These are phyloP conservation scores for Hordeum vulgare DNA, from an alignment of 176 grass and related monocot species.

Conservation along the genomic window DNA sequence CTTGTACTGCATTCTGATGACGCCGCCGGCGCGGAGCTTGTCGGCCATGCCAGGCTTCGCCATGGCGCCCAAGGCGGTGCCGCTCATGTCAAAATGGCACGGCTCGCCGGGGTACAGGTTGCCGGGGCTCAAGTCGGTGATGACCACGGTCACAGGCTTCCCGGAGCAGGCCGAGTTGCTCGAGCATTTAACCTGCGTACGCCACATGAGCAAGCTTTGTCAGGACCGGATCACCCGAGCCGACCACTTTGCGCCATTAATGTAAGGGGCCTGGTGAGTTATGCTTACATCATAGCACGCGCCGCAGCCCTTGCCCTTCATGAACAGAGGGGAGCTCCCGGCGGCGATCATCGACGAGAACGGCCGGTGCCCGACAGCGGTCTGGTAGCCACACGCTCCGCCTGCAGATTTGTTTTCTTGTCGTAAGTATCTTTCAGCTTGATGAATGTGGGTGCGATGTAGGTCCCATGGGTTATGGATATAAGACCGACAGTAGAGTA, in stretches of 20 bases:
- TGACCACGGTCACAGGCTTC: conserved; percentile 57
- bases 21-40: conserved; percentile 48
- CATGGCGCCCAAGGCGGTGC: conserved; percentile 72
- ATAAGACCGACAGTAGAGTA: not conserved
- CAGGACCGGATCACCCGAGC: not conserved
- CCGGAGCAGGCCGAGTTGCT: conserved; percentile 41
- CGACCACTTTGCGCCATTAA: conserved; percentile 18
- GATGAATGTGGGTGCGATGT: not conserved
- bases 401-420: conserved; percentile 29
- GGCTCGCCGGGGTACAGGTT: conserved; percentile 7
- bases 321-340: conserved; percentile 61
- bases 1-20: conserved; percentile 54
- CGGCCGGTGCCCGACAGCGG: conserved; percentile 43
- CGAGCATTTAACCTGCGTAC: conserved; percentile 57
- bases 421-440: not conserved
- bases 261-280: not conserved
- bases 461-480: not conserved
- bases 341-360: conserved; percentile 70
- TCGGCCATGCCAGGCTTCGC: conserved; percentile 48
- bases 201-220: conserved; percentile 22
- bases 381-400: conserved; percentile 75
- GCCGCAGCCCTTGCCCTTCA: conserved; percentile 67
- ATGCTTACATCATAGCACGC: conserved; percentile 74
- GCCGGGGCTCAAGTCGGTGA: conserved; percentile 66
- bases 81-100: conserved; percentile 79